Percentiles rank a stretch among this genome's conserved stretches.
Conservation (phyloP, 768 basidiomycete genomes). For the Holtermanniella nyarrowii region DNA sequence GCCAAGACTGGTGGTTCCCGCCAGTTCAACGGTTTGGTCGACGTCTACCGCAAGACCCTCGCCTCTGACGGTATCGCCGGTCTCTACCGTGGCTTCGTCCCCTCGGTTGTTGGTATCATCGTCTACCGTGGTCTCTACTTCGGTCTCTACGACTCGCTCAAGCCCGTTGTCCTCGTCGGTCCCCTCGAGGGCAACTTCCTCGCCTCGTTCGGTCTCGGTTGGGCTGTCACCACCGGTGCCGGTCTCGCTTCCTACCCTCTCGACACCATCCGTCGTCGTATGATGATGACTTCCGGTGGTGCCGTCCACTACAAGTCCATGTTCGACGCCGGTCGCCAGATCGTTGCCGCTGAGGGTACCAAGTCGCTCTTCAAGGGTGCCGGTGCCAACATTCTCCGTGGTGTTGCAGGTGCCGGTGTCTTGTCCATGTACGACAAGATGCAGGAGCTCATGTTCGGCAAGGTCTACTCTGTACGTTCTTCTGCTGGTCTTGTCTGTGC, state of each 20-base stretch:
- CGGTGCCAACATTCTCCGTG: conserved; percentile 87
- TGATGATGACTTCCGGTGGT: conserved; percentile 99
- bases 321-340: conserved; percentile 92
- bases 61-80: conserved; percentile 95
- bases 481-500: conserved; percentile 9
- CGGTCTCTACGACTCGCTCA: conserved; percentile 57
- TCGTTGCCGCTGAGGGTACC: conserved; percentile 86
- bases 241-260: conserved; percentile 74
- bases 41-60: conserved; percentile 95
- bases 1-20: conserved; percentile 80
- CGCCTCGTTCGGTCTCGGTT: conserved; percentile 92
- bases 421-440: conserved; percentile 98
- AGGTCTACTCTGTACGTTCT: conserved; percentile 93
- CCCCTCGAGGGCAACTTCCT: conserved; percentile 91
- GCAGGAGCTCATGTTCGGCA: conserved; percentile 87
- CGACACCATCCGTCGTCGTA: conserved; percentile 75
- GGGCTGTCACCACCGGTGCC: conserved; percentile 99
- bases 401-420: conserved; percentile 99
- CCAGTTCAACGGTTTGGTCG: conserved; percentile 97
- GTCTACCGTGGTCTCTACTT: conserved; percentile 99
- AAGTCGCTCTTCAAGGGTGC: conserved; percentile 99
- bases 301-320: conserved; percentile 97
- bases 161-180: conserved; percentile 95
- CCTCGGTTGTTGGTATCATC: conserved; percentile 97
- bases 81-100: conserved; percentile 99